Base-by-base conservation (phyloP, 2,329 filamentous ascomycete genomes). In the Fusarium anguioides region DNA sequence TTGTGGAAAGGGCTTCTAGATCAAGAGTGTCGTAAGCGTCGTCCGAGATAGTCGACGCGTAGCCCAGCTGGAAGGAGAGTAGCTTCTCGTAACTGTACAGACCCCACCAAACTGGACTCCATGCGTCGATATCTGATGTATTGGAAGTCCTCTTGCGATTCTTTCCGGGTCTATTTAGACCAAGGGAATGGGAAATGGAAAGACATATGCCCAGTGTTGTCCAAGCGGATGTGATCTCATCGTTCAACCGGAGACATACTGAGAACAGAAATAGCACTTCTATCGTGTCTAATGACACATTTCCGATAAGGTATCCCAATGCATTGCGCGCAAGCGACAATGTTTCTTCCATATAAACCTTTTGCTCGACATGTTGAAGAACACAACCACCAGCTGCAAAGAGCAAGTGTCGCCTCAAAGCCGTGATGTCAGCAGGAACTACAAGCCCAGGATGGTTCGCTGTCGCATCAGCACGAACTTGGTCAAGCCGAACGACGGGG, bases 61-160 rank as follows among this genome's bases (percentile, higher is more conserved):
- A 60, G 3, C 57, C 57, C 1, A 60, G 23, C 8, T 60, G 57
- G 11, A 60, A 60, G 0, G 57, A 60, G 9, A 60, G 60, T 0
- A 60, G 3, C 17, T 60, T 60, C 18, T 60, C 57, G 3, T 60
- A 60, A 14, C 45, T 53, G 2, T 60, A 60, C 0, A 60, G 4
- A 4, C 45, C 55, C 55, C 57, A 60, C 57, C 57, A 60, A 0
- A 26, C 26, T 0, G 57, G 55, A 15, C 17, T 60, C 57, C 57
- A 60, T 0, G 54, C 42, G 0, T 60, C 55, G 0, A 35, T 50
- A 0, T 33, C 29, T 0, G 31, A n/a, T 0, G 21, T 15, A 6
- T 18, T 37, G 14, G 21, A 8, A 0, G 8, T 55, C 1, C 20
- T 60, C 0, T 10, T 27, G 5, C 36, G 15, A 0, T 35, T 20